These are phyloP conservation scores for Solanum appendiculatum DNA, from an alignment of 257 asterid genomes.

Conservation along the genomic window DNA sequence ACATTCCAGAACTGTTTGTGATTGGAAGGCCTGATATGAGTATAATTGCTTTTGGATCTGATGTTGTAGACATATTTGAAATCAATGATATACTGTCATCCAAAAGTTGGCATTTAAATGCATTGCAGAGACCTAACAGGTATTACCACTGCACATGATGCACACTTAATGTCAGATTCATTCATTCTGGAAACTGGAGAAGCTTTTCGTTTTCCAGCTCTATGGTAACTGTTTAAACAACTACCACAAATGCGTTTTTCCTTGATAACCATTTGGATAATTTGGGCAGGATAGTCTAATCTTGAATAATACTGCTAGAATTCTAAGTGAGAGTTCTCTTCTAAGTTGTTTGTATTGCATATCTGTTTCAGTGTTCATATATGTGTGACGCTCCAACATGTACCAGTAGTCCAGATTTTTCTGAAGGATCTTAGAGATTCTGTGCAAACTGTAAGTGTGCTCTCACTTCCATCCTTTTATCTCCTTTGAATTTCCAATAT, in stretches of 20 bases:
- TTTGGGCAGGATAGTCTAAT: not conserved
- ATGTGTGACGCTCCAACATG: conserved; percentile 95
- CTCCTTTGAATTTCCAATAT: not conserved
- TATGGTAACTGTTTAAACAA: not conserved
- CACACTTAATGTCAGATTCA: not conserved
- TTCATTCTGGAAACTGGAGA: not conserved
- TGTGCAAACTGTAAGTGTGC: conserved; percentile 54
- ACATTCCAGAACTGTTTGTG: conserved; percentile 59
- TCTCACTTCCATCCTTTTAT: not conserved
- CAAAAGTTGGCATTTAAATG: conserved; percentile 97
- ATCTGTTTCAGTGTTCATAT: conserved; percentile 73
- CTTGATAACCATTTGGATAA: not conserved
- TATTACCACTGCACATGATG: conserved; percentile 5
- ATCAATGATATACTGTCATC: conserved; percentile 84
- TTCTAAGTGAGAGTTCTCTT: not conserved
- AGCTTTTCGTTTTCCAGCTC: not conserved
- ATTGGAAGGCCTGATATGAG: conserved; percentile 98
- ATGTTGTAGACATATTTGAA: conserved; percentile 74
- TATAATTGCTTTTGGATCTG: conserved; percentile 89
- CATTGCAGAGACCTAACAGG: conserved; percentile 98
- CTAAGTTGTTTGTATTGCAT: not conserved
- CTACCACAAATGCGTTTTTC: not conserved
- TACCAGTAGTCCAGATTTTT: conserved; percentile 52
- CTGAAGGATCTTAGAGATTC: conserved; percentile 69
- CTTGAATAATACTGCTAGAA: not conserved